Percentiles rank a stretch among this genome's conserved stretches.
Evolutionary conservation across 225 moss, liverwort and hornwort genomes (phyloP).

Genomic region (Polytrichum commune): DNA sequence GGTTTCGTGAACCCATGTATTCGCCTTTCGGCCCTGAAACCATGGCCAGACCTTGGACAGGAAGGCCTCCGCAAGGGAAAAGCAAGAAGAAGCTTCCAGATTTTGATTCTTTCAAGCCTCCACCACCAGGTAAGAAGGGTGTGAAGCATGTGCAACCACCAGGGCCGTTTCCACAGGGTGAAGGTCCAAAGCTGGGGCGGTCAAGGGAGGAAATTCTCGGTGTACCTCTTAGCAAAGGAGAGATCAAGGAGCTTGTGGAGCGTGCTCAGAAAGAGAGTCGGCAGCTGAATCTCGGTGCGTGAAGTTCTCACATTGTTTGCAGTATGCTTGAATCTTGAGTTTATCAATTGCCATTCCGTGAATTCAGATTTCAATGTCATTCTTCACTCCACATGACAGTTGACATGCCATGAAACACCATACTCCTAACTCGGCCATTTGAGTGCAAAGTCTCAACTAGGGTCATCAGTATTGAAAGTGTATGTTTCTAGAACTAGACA

Average conservation of each 20-base stretch:
- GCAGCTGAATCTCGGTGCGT: slow-evolving; percentile 83
- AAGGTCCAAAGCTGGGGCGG: slow-evolving; percentile 55
- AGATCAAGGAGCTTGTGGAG: slow-evolving; percentile 65
- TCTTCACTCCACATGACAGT: too few relatives aligned
- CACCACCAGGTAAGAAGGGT: slow-evolving; percentile 77
- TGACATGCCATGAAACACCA: too few relatives aligned
- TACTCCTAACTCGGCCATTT: too few relatives aligned
- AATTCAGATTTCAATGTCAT: too few relatives aligned
- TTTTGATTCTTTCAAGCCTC: slow-evolving; percentile 93
- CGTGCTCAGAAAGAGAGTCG: slow-evolving; percentile 54
- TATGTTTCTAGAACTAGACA: too few relatives aligned
- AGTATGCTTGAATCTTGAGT: too few relatives aligned
- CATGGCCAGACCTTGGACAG: slow-evolving; percentile 85
- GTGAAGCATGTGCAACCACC: slow-evolving; percentile 83
- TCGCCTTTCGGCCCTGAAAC: slow-evolving; percentile 94
- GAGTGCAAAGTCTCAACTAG: too few relatives aligned
- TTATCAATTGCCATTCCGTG: too few relatives aligned
- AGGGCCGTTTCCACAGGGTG: slow-evolving; percentile 71
- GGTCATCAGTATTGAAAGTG: too few relatives aligned
- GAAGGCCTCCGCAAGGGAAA: slow-evolving; percentile 68
- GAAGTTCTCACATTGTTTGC: not conserved
- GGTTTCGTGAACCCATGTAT: slow-evolving; percentile 76
- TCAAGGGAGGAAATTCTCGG: slow-evolving; percentile 85
- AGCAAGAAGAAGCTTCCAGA: slow-evolving; percentile 77
- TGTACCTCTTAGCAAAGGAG: slow-evolving; percentile 52